Percentiles rank a stretch among this genome's conserved stretches.
phyloP scores from a whole-genome alignment of 768 basidiomycete genomes.

The Collybia nuda region DNA sequence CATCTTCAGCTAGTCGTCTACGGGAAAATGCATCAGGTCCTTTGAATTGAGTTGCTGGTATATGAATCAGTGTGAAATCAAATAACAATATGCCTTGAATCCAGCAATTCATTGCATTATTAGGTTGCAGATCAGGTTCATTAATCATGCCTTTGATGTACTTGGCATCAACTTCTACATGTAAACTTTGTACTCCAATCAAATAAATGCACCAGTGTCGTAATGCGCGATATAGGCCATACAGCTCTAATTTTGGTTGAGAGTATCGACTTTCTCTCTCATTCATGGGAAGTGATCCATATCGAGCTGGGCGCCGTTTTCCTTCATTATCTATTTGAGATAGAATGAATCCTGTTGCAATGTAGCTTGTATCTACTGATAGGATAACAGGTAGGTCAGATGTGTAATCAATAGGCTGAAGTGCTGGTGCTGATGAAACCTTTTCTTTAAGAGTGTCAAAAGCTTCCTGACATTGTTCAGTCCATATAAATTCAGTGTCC shows the following conservation, averaged over 20 bases:
- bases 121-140: conserved; percentile 30
- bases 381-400: conserved; percentile 27
- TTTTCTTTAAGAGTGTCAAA: conserved; percentile 22
- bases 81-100: conserved; percentile 32
- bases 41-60: conserved; percentile 25
- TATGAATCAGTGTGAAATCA: conserved; percentile 32
- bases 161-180: conserved; percentile 32
- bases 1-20: conserved; percentile 1
- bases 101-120: conserved; percentile 36
- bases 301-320: conserved; percentile 20
- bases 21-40: conserved; percentile 36
- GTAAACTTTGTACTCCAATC: conserved; percentile 29
- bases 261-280: conserved; percentile 29
- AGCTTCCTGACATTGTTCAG: conserved; percentile 17
- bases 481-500: conserved; percentile 23
- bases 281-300: conserved; percentile 33
- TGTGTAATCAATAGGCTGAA: conserved; percentile 31
- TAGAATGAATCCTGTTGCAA: conserved; percentile 32
- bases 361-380: conserved; percentile 29
- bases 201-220: conserved; percentile 22
- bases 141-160: conserved; percentile 36
- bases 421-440: conserved; percentile 20
- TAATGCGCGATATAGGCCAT: conserved; percentile 31
- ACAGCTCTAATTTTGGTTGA: conserved; percentile 37
- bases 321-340: conserved; percentile 24